Evolutionary conservation across 23 red algal genomes (phyloP), one percentile per base, ranked within the genome.

Genomic region (Gracilaria gracilis): DNA sequence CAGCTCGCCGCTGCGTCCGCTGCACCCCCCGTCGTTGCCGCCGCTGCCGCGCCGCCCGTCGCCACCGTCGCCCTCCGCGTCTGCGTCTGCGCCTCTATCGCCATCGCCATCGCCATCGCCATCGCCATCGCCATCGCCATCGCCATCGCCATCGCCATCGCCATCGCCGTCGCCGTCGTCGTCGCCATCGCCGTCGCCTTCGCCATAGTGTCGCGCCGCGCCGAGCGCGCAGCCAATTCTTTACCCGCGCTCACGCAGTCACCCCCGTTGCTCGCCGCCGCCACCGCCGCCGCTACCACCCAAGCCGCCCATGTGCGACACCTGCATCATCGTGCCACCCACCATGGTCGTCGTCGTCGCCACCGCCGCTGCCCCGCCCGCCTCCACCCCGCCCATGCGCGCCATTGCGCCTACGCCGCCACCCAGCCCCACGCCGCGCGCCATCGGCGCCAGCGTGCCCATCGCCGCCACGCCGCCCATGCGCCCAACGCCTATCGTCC

Each of bases 201-300:
- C n/a, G n/a, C n/a, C n/a, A n/a, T n/a, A n/a, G n/a, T n/a, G n/a
- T n/a, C n/a, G n/a, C n/a, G n/a, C n/a, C n/a, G n/a, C n/a, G n/a
- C n/a, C n/a, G n/a, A n/a, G n/a, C n/a, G n/a, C n/a, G n/a, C n/a
- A n/a, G n/a, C n/a, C n/a, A n/a, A n/a, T n/a, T n/a, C n/a, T n/a
- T n/a, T n/a, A n/a, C n/a, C n/a, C n/a, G n/a, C n/a, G n/a, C n/a
- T n/a, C n/a, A n/a, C n/a, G n/a, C n/a, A n/a, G n/a, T 83, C 57
- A 47, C 54, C 80, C 39, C 31, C 80, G 55, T 83, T 64, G 80
- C 57, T 75, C 69, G 69, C 37, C 61, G 61, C 61, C 61, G 27
- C 61, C 61, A 6, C 23, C 69, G 16, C 37, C 69, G 17, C 69
- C 36, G 19, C 36, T 27, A 9, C 14, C 69, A 2, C n/a, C 34